Conservation (phyloP, 345 rosid genomes). For the Pistacia integerrima region DNA sequence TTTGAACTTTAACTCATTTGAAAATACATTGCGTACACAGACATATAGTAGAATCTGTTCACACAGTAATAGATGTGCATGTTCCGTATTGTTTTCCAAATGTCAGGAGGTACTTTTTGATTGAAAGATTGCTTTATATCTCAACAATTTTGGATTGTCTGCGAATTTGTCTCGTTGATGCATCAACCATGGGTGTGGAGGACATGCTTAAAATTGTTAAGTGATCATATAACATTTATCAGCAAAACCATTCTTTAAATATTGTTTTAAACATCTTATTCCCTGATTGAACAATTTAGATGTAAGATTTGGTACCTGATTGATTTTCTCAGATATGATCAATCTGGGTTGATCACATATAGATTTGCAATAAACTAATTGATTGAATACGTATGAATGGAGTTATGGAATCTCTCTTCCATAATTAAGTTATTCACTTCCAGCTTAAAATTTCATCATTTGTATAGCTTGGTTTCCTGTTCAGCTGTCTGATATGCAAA, state of each 20-base stretch:
- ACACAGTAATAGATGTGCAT: not conserved
- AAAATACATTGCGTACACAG: conserved; percentile 6
- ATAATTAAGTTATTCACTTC: not conserved
- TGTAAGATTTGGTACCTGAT: not conserved
- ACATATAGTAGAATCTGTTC: not conserved
- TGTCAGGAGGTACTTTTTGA: not conserved
- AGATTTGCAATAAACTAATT: not conserved
- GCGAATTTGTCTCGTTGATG: not conserved
- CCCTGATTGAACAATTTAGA: not conserved
- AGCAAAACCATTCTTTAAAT: not conserved
- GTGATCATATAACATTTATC: not conserved
- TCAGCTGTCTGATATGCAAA: not conserved
- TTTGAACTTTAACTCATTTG: conserved; percentile 6
- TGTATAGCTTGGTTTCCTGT: not conserved
- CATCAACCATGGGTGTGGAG: not conserved
- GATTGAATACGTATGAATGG: not conserved
- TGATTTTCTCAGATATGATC: not conserved
- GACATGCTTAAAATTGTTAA: not conserved
- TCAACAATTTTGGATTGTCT: not conserved
- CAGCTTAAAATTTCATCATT: not conserved
- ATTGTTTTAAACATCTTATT: not conserved
- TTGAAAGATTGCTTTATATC: not conserved
- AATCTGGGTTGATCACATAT: too few relatives aligned
- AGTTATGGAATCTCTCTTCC: not conserved
- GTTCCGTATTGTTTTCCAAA: not conserved